phyloP scores from a whole-genome alignment of 805 yeast species.

The Wickerhamia fluorescens region DNA sequence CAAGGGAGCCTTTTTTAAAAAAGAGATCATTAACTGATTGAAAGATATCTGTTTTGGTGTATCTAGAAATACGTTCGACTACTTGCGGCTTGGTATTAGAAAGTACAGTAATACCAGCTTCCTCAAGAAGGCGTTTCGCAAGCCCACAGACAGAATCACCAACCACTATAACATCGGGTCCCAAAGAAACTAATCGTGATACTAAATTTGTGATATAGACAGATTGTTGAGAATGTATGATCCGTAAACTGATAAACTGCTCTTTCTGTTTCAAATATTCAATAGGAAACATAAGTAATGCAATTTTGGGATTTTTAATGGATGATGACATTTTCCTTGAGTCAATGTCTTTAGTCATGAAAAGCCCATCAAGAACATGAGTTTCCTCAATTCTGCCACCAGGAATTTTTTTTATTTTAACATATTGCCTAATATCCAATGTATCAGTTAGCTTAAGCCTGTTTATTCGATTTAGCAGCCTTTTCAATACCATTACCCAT shows the following conservation, averaged over 20 bases:
- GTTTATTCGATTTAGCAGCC: constrained; percentile 49
- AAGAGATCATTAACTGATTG: constrained; percentile 82
- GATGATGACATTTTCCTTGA: constrained; percentile 66
- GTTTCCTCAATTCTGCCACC: constrained; percentile 63
- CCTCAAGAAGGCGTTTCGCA: constrained; percentile 65
- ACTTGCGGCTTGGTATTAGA: constrained; percentile 76
- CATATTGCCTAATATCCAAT: constrained; percentile 80
- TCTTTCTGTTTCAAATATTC: constrained; percentile 76
- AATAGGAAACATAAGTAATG: constrained; percentile 80
- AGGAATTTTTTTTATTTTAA: constrained; percentile 75
- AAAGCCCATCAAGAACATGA: constrained; percentile 63
- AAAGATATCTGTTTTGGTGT: constrained; percentile 80
- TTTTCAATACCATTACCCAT: constrained; percentile 56
- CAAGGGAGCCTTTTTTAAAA: constrained; percentile 51
- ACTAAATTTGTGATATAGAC: constrained; percentile 81
- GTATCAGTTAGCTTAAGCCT: constrained; percentile 62
- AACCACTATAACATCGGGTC: constrained; percentile 72
- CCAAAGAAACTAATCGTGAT: constrained; percentile 64
- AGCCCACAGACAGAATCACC: constrained; percentile 78
- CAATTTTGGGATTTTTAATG: constrained; percentile 64
- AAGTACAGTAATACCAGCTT: constrained; percentile 75
- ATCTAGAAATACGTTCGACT: constrained; percentile 65
- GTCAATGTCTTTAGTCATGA: constrained; percentile 79
- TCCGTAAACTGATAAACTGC: constrained; percentile 73
- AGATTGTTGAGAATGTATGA: constrained; percentile 78